Evolutionary conservation across 805 yeast genomes (phyloP).

Genomic region (Candida ovalis): DNA sequence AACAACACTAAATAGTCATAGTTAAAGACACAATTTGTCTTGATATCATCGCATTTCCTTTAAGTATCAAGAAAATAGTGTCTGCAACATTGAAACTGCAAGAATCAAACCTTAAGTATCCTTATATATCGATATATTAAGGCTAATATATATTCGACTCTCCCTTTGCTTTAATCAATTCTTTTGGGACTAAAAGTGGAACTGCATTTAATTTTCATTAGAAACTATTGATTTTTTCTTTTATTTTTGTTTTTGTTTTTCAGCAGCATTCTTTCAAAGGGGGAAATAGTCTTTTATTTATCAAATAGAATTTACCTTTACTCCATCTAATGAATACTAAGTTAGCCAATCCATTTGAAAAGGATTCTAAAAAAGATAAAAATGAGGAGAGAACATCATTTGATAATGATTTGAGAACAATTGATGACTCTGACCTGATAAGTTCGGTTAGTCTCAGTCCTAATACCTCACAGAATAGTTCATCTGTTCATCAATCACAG

Average conservation of each 20-base stretch:
- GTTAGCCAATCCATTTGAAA: neutral
- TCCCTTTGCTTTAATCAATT: neutral
- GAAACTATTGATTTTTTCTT: neutral
- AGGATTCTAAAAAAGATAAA: neutral
- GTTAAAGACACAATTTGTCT: neutral
- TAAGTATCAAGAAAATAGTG: neutral
- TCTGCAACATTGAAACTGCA: neutral
- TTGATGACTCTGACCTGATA: neutral
- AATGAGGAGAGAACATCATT: neutral
- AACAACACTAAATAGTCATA: no score
- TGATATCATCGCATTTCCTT: neutral
- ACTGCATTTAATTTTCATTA: neutral
- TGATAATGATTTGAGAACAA: neutral
- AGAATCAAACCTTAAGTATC: neutral
- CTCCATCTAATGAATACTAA: neutral
- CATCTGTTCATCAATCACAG: neutral
- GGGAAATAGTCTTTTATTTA: no score
- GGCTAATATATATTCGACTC: neutral
- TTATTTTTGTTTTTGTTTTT: neutral
- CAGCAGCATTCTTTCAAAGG: neutral
- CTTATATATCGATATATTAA: neutral
- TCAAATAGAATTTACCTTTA: neutral
- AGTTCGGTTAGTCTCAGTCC: neutral
- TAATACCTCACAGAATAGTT: neutral
- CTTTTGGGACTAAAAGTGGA: neutral